Base-by-base conservation (phyloP, 2,329 filamentous ascomycete genomes). In the Ceratocystiopsis minuta region DNA sequence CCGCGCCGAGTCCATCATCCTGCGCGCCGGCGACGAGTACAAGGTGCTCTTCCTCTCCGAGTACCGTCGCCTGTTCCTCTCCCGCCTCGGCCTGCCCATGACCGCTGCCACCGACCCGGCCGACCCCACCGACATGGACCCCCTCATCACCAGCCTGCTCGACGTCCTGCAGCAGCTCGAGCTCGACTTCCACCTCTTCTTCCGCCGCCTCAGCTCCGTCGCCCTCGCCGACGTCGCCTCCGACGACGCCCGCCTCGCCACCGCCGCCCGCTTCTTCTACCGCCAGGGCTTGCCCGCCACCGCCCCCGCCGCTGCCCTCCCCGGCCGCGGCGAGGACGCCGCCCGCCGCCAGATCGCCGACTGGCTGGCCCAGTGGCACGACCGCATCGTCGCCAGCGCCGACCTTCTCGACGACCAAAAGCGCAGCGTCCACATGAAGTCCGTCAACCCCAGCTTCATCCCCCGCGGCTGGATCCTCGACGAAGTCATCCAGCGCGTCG, bases 101-200 rank as follows among this genome's bases (percentile, higher is more conserved):
- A 41, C 47, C 3, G 15, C 37, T 6, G 9, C 16, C 28, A 15
- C 34, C 20, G 36, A 38, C 3, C 24, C 24, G 5, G 24, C 24
- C 70, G 64, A 0, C 68, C 71, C 51, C 75, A 78, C 47, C 72
- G 88, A 95, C 56, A 93, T 95, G 51, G 71, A 92, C 17, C 62
- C 70, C 1, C 60, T 96, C 3, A 90, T 88, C 55, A 86, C 80
- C n/a, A 75, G 84, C 43, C 60, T 84, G 12, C 68, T 98, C 0
- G 85, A 95, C 55, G 77, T 74, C 0, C 67, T 98, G 60, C 81
- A 94, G 56, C 71, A 72, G 1, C 63, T 87, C 16, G 82, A 92
- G 54, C 63, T 98, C 3, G 90, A 98, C 57, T 98, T 95, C 59
- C 84, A 93, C 54, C 82, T 92, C 53, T 90, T 92, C 56, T 96